phyloP scores from a whole-genome alignment of 768 basidiomycete genomes.

The Pleurotus pulmonarius region DNA sequence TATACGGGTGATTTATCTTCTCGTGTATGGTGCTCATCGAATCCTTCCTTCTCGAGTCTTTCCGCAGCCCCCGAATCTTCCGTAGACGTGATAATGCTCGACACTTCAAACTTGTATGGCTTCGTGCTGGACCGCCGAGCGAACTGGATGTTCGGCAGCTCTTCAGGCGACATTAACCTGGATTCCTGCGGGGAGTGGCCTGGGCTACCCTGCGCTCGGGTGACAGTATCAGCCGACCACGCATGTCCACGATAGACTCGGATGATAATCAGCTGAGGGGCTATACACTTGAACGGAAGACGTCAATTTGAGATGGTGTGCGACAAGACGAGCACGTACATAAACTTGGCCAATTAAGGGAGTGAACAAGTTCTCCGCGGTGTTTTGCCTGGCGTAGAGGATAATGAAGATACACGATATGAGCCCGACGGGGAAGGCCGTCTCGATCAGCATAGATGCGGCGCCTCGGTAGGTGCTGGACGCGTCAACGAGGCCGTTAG shows the following conservation, averaged over 20 bases:
- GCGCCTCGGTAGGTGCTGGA: background rate
- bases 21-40: too few relatives aligned
- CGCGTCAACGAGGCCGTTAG: background rate
- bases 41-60: too few relatives aligned
- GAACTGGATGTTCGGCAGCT: too few relatives aligned
- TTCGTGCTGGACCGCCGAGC: too few relatives aligned
- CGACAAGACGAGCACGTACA: background rate
- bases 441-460: background rate
- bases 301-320: too few relatives aligned
- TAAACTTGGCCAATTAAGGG: background rate
- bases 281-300: background rate
- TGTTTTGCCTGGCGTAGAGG: background rate
- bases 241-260: conserved; percentile 60
- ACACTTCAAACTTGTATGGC: too few relatives aligned
- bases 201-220: too few relatives aligned
- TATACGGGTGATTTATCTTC: too few relatives aligned
- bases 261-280: conserved; percentile 55
- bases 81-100: too few relatives aligned
- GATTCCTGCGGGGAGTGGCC: too few relatives aligned
- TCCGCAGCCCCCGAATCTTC: too few relatives aligned
- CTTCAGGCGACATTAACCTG: too few relatives aligned
- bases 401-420: background rate
- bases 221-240: conserved; percentile 25
- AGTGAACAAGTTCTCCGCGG: background rate
- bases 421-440: background rate